Evolutionary conservation across 1,139 yeast genomes (phyloP).

Genomic region (Arxiozyma bovina): DNA sequence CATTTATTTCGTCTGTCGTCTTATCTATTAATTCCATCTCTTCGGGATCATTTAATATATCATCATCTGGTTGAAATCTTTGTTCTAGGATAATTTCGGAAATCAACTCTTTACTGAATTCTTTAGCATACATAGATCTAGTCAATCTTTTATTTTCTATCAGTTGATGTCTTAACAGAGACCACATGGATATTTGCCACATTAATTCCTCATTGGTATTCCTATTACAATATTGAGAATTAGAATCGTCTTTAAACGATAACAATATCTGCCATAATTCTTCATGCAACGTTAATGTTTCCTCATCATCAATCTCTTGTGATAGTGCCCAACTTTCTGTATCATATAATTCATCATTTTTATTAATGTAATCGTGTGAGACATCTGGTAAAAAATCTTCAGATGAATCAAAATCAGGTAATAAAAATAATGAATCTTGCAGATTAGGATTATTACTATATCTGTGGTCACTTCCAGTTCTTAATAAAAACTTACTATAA

Average conservation of each 20-base stretch:
- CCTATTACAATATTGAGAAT: background rate
- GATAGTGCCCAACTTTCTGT: background rate
- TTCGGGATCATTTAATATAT: background rate
- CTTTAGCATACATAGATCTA: conserved; percentile 28
- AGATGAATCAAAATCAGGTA: conserved; percentile 44
- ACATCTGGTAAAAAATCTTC: conserved; percentile 31
- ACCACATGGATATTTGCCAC: conserved; percentile 28
- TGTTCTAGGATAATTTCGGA: conserved; percentile 14
- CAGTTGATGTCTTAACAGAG: conserved; percentile 23
- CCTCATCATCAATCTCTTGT: background rate
- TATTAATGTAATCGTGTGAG: background rate
- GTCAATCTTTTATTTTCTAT: conserved; percentile 25
- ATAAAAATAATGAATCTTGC: conserved; percentile 9
- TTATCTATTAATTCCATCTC: conserved; percentile 3
- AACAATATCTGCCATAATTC: conserved; percentile 6
- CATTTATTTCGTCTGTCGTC: conserved; percentile 17
- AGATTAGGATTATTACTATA: conserved; percentile 7
- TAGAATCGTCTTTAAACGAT: conserved; percentile 8
- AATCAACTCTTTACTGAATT: conserved; percentile 25
- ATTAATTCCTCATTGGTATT: conserved; percentile 9
- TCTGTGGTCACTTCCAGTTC: conserved; percentile 1
- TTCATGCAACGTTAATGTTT: background rate
- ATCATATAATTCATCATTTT: background rate
- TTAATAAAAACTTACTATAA: conserved; percentile 19
- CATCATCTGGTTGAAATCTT: background rate